Base-by-base conservation (phyloP, 805 yeast species). In the Yarrowia sp. region DNA sequence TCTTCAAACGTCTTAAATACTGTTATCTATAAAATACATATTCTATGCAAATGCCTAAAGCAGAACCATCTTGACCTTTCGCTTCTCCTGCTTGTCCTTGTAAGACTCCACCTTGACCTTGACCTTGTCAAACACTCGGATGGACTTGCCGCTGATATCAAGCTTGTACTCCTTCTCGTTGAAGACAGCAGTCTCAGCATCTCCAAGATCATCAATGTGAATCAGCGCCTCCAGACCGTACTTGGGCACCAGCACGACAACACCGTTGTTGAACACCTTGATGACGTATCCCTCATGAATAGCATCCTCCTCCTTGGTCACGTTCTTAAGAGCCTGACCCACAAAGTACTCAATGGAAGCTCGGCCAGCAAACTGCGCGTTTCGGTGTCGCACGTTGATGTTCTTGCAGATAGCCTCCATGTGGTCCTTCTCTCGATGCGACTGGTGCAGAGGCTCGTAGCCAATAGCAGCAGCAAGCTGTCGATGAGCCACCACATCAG, bases 401-500 rank as follows among this genome's bases (percentile, higher is more conserved):
- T 95, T 95, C 70, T 86, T 85, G 71, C 92, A 92, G 66, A 95
- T 86, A 68, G 85, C 75, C 69, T 93, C 98, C 92, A 95, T 90
- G 79, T 90, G 91, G 72, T 79, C 80, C 76, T 92, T 95, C 74
- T 92, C 97, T 72, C 96, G 83, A 72, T 93, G 97, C 53, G 85
- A 82, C 66, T 87, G 80, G 72, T 90, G 91, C 68, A 93, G 77
- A 32, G 87, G 83, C 75, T 95, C 99, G 74, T 93, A 95, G 0
- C 90, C 96, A 66, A 95, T 95, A 0, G 99, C 97, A n/a, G 96
- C 98, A 0, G 99, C 98, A 42, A 95, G 80, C 76, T 95, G 99
- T 73, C 99, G 84, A 76, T 95, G 99, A 0, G 96, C 99, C 63
- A 95, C 96, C 66, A 95, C 88, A 77, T 95, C 99, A 80, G 99